These are phyloP conservation scores for Phytophthora cactorum DNA, from an alignment of 352 stramenopile species.

Conservation along the genomic window DNA sequence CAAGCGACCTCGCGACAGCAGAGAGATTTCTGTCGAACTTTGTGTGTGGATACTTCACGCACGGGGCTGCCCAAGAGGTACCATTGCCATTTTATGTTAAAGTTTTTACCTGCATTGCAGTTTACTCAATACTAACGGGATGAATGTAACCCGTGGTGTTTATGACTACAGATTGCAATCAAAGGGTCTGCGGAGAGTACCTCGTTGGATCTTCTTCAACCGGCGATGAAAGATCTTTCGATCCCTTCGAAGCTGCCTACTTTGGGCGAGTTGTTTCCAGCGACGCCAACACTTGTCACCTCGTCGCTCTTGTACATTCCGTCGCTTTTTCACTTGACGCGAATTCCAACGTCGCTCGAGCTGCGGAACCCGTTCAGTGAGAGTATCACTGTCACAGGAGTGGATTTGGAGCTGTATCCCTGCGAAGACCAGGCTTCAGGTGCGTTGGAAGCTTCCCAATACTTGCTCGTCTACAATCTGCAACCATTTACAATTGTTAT, in stretches of 20 bases:
- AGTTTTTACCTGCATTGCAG: conserved; percentile 2
- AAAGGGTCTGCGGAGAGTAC: conserved; percentile 61
- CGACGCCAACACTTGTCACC: conserved; percentile 72
- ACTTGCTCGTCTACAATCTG: not conserved
- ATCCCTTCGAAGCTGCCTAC: conserved; percentile 71
- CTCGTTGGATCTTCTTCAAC: conserved; percentile 63
- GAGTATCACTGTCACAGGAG: conserved; percentile 68
- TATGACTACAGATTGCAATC: conserved; percentile 62
- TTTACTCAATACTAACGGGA: not conserved
- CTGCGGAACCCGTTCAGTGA: conserved; percentile 86
- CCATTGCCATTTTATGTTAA: not conserved
- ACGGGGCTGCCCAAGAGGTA: conserved; percentile 71
- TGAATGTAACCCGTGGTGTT: not conserved
- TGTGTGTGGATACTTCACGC: conserved; percentile 81
- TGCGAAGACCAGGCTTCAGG: conserved; percentile 69
- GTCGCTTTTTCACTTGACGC: conserved; percentile 71
- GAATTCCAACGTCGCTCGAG: conserved; percentile 74
- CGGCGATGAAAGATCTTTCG: conserved; percentile 55
- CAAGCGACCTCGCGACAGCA: conserved; percentile 35
- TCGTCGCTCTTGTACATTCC: conserved; percentile 80
- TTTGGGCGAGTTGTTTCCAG: conserved; percentile 68
- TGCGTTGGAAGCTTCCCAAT: conserved; percentile 23
- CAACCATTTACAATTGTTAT: not conserved
- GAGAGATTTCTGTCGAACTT: conserved; percentile 86
- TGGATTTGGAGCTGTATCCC: conserved; percentile 79